Conservation (phyloP, 306 rosid species). For the Begonia masoniana region DNA sequence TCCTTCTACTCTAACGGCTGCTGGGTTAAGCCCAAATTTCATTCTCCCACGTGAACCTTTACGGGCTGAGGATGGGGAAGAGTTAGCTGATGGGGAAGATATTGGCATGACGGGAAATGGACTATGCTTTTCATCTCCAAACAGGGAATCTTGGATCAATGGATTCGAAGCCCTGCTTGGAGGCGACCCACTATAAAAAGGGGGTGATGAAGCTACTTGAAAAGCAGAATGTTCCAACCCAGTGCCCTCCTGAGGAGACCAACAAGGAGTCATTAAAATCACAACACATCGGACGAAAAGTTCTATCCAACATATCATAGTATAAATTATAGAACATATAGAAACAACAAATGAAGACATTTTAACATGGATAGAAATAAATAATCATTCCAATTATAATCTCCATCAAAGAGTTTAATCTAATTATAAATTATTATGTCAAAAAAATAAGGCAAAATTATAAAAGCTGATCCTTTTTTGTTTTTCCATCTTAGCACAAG, state of each 20-base stretch:
- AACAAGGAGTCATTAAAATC: neutral
- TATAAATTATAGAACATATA: neutral
- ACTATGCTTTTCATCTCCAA: slow-evolving; percentile 40
- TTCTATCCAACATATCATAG: neutral
- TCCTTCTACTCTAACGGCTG: slow-evolving; percentile 69
- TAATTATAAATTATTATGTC: neutral
- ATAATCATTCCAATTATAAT: no score
- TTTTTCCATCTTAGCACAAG: neutral
- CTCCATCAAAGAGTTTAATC: neutral
- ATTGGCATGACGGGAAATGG: slow-evolving; percentile 16
- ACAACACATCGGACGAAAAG: neutral
- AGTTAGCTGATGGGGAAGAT: slow-evolving; percentile 42
- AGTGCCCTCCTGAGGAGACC: slow-evolving; percentile 31
- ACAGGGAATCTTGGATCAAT: slow-evolving; percentile 57
- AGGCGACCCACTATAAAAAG: slow-evolving; percentile 78
- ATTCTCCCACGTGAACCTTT: slow-evolving; percentile 68
- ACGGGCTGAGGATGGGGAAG: slow-evolving; percentile 54
- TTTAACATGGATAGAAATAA: neutral
- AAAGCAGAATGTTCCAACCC: slow-evolving; percentile 33
- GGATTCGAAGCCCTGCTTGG: slow-evolving; percentile 76
- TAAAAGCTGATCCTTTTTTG: no score
- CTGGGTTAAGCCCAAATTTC: slow-evolving; percentile 75
- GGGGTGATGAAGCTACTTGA: slow-evolving; percentile 60
- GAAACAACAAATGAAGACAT: neutral
- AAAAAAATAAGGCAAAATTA: neutral